These are phyloP conservation scores for Paulownia fortunei DNA, from an alignment of 257 asterid species.

Conservation along the genomic window DNA sequence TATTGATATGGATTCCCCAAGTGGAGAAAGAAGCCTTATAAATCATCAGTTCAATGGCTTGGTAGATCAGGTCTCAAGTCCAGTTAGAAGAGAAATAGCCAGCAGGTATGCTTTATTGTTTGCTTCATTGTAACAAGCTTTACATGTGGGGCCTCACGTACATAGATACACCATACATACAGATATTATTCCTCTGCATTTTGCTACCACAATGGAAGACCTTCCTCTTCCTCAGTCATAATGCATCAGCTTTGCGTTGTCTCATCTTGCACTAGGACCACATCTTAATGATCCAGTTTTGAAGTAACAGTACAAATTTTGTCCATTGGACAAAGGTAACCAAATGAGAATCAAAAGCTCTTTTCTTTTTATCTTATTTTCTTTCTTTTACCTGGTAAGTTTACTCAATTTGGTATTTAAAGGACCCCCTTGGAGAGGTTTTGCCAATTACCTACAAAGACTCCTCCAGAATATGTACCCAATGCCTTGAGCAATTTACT, in stretches of 20 bases:
- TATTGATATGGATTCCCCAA: constrained; percentile 37
- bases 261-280: neutral
- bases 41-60: constrained; percentile 42
- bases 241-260: neutral
- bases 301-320: neutral
- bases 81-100: constrained; percentile 54
- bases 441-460: neutral
- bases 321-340: neutral
- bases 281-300: neutral
- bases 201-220: neutral
- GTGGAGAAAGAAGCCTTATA: constrained; percentile 43
- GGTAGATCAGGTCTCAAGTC: constrained; percentile 50
- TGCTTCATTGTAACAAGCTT: neutral
- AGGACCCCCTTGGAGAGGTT: neutral
- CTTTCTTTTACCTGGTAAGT: neutral
- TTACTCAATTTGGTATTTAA: neutral
- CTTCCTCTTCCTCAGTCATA: neutral
- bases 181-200: neutral
- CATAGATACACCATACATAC: neutral
- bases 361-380: neutral
- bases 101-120: constrained; percentile 50
- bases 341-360: neutral
- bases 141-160: neutral
- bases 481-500: neutral
- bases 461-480: neutral